phyloP scores from a whole-genome alignment of 495 filamentous ascomycete genomes.

The Aspergillus steynii region DNA sequence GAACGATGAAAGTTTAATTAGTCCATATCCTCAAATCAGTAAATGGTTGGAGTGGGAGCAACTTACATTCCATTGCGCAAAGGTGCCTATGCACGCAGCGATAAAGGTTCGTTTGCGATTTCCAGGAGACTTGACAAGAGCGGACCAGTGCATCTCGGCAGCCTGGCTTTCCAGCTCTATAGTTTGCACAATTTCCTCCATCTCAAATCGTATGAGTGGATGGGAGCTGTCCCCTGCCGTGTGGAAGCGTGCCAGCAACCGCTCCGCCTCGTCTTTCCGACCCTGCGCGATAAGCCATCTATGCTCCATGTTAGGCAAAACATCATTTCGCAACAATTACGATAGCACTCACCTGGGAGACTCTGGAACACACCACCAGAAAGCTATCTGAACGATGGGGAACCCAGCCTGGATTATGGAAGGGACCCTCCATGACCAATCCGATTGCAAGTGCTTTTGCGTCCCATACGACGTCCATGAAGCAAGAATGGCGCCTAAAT shows the following conservation, averaged over 20 bases:
- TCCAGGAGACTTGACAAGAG: slow-evolving; percentile 65
- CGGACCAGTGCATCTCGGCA: slow-evolving; percentile 36
- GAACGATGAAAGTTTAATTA: no score
- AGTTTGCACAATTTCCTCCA: slow-evolving; percentile 28
- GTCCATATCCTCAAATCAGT: no score
- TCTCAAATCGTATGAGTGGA: slow-evolving; percentile 28
- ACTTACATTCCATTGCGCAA: slow-evolving; percentile 23
- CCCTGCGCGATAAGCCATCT: slow-evolving; percentile 44
- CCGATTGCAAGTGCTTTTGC: slow-evolving; percentile 28
- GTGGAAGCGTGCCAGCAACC: slow-evolving; percentile 35
- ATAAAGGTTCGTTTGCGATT: slow-evolving; percentile 63
- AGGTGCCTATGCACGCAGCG: slow-evolving; percentile 53
- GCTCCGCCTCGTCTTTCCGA: slow-evolving; percentile 33
- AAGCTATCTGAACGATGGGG: slow-evolving; percentile 41
- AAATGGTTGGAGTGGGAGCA: no score
- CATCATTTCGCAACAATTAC: not conserved
- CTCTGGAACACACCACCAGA: slow-evolving; percentile 46
- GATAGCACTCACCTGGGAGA: slow-evolving; percentile 34
- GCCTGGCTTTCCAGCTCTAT: slow-evolving; percentile 30
- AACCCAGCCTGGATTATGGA: slow-evolving; percentile 44
- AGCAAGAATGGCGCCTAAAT: slow-evolving; percentile 55
- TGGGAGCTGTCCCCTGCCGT: slow-evolving; percentile 22
- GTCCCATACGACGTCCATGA: slow-evolving; percentile 33
- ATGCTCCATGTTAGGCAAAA: not conserved
- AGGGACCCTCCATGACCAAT: slow-evolving; percentile 49